A percentile compares a stretch with the other conserved stretches of the same genome.
These are phyloP conservation scores for Naegleria gruberi DNA, from an alignment of 208 protist genomes.

Conservation along the genomic window DNA sequence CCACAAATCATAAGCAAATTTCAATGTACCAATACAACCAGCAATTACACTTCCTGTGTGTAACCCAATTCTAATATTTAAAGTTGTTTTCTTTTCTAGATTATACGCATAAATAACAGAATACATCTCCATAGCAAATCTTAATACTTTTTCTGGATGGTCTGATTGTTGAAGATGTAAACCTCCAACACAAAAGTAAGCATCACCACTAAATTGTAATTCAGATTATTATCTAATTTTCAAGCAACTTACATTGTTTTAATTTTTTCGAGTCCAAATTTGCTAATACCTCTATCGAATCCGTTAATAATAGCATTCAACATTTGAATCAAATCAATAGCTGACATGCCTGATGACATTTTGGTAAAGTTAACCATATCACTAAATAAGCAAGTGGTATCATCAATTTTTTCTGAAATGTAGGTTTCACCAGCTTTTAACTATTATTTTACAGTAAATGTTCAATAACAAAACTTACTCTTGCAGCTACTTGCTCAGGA, in stretches of 20 bases:
- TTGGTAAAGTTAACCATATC: slow-evolving; percentile 28
- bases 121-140: background rate
- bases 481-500: slow-evolving; percentile 1
- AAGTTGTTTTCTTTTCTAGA: background rate
- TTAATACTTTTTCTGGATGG: background rate
- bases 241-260: slow-evolving; percentile 25
- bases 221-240: background rate
- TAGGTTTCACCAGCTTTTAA: slow-evolving; percentile 21
- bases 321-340: background rate
- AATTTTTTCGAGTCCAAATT: slow-evolving; percentile 22
- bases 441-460: background rate
- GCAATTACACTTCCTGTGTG: background rate
- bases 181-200: background rate
- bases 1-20: background rate
- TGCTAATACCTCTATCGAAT: background rate
- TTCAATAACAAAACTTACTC: background rate
- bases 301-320: background rate
- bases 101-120: background rate
- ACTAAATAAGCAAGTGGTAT: slow-evolving; percentile 21
- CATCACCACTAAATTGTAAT: background rate
- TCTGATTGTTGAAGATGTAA: background rate
- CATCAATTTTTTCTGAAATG: slow-evolving; percentile 22
- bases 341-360: background rate
- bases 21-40: background rate
- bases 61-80: background rate